These are phyloP conservation scores for Dicorynia guianensis DNA, from an alignment of 306 rosid species.

Conservation along the genomic window DNA sequence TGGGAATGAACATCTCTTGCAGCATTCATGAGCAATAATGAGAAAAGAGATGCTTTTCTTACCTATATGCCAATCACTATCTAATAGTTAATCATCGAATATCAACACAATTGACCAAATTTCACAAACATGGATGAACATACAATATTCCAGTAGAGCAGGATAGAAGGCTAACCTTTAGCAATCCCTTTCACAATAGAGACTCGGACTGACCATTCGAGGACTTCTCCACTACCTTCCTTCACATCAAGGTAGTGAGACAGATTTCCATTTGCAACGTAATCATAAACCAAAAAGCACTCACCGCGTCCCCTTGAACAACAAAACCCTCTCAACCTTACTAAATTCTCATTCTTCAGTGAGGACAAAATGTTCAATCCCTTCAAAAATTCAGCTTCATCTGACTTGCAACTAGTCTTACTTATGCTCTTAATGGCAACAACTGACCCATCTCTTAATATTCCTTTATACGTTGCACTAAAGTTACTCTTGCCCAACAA, in stretches of 20 bases:
- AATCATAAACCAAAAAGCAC: conserved; percentile 82
- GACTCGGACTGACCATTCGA: conserved; percentile 94
- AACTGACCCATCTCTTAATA: conserved; percentile 78
- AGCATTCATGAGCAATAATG: neutral
- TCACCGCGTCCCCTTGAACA: conserved; percentile 86
- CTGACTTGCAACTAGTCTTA: conserved; percentile 85
- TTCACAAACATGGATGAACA: neutral
- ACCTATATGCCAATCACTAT: neutral
- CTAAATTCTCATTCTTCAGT: conserved; percentile 81
- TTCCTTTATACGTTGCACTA: conserved; percentile 81
- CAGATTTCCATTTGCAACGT: conserved; percentile 77
- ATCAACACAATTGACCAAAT: neutral
- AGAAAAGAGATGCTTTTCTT: neutral
- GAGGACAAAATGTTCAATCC: conserved; percentile 76
- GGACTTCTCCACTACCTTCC: conserved; percentile 72
- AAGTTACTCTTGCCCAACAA: conserved; percentile 81
- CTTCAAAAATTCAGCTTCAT: conserved; percentile 83
- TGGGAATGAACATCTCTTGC: neutral
- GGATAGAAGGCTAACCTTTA: conserved; percentile 59
- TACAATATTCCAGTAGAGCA: neutral
- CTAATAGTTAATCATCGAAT: neutral
- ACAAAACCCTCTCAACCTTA: conserved; percentile 82
- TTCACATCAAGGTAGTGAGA: conserved; percentile 65
- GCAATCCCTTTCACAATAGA: conserved; percentile 82
- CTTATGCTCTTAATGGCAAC: conserved; percentile 84